These are phyloP conservation scores for Piromyces sp. DNA, from an alignment of 192 early-diverging fungal genomes.

Conservation along the genomic window DNA sequence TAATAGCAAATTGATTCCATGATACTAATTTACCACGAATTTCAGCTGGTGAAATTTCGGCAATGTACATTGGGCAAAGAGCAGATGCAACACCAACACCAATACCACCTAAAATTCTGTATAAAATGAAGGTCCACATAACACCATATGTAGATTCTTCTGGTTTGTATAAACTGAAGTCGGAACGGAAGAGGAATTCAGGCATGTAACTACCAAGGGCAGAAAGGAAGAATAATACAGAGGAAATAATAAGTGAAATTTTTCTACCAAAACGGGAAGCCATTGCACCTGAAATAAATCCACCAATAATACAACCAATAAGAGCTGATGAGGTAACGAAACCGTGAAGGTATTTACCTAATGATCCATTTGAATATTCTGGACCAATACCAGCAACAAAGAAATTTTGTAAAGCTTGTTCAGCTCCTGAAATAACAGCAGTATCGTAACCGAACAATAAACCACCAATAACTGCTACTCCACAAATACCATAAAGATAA, in stretches of 20 bases:
- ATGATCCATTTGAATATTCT: no score
- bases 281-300: not conserved
- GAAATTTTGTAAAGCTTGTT: not conserved
- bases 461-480: conserved; percentile 37
- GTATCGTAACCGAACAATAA: conserved; percentile 63
- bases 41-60: not conserved
- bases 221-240: not conserved
- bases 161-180: not conserved
- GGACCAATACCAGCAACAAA: not conserved
- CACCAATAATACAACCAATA: not conserved
- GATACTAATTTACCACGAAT: not conserved
- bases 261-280: not conserved
- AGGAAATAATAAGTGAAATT: not conserved
- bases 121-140: not conserved
- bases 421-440: conserved; percentile 41
- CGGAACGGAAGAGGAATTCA: not conserved
- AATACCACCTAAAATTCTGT: not conserved
- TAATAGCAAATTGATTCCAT: not conserved
- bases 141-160: not conserved
- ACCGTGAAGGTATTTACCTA: not conserved
- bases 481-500: not conserved
- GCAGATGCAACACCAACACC: not conserved
- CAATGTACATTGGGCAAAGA: not conserved
- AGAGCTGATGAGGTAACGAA: not conserved
- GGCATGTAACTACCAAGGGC: not conserved